These are phyloP conservation scores for Sporothrix humicola DNA, from an alignment of 2,329 filamentous ascomycete genomes.

Conservation along the genomic window DNA sequence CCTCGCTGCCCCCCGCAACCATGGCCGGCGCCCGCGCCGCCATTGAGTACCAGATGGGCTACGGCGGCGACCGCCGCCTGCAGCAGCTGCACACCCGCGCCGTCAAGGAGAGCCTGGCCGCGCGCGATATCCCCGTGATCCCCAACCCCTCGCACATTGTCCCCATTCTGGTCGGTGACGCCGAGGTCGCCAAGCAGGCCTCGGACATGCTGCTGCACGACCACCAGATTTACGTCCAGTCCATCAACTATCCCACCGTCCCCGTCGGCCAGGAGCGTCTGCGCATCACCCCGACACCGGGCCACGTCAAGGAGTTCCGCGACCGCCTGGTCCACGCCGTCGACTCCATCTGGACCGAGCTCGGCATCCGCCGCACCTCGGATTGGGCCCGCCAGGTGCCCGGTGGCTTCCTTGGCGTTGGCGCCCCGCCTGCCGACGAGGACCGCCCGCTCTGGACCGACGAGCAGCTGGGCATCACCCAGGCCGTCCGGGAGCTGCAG, in stretches of 20 bases:
- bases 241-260: slow-evolving; percentile 98
- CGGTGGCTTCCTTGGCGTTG: slow-evolving; percentile 94
- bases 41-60: slow-evolving; percentile 89
- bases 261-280: slow-evolving; percentile 97
- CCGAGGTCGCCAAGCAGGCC: slow-evolving; percentile 87
- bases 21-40: slow-evolving; percentile 93
- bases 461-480: slow-evolving; percentile 78
- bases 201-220: slow-evolving; percentile 90
- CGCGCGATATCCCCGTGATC: slow-evolving; percentile 90
- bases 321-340: slow-evolving; percentile 84
- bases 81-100: slow-evolving; percentile 96
- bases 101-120: slow-evolving; percentile 82
- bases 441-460: slow-evolving; percentile 88
- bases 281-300: slow-evolving; percentile 93
- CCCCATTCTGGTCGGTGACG: slow-evolving; percentile 90
- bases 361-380: slow-evolving; percentile 89
- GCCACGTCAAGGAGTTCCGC: slow-evolving; percentile 83
- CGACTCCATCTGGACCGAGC: slow-evolving; percentile 84
- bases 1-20: slow-evolving; percentile 89
- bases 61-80: slow-evolving; percentile 84
- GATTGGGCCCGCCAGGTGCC: slow-evolving; percentile 77
- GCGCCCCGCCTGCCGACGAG: slow-evolving; percentile 67
- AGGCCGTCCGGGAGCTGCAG: slow-evolving; percentile 65
- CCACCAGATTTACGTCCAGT: slow-evolving; percentile 95
- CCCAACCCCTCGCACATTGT: slow-evolving; percentile 97